phyloP scores from a whole-genome alignment of 495 filamentous ascomycete species.

The Podospora pseudocomata region DNA sequence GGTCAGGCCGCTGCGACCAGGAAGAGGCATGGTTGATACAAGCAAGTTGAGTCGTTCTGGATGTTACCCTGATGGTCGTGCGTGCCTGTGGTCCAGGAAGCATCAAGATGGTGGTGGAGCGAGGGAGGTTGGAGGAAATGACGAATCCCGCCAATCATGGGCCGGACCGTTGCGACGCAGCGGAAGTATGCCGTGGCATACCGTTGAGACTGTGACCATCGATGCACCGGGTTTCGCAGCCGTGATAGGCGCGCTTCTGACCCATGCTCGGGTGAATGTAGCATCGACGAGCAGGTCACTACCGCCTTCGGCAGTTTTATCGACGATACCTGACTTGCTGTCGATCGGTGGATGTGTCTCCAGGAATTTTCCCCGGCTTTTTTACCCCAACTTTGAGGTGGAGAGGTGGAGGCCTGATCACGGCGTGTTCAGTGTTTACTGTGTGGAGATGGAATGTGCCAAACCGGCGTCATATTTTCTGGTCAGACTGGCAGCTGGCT shows the following conservation, averaged over 20 bases:
- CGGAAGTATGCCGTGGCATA: not conserved
- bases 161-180: not conserved
- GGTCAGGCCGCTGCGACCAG: not conserved
- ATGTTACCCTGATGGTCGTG: not conserved
- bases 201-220: not conserved
- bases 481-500: not conserved
- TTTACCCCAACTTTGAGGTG: not conserved
- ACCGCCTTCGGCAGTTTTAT: conserved; percentile 18
- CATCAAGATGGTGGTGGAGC: not conserved
- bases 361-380: not conserved
- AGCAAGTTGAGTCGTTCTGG: not conserved
- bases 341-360: not conserved
- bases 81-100: not conserved
- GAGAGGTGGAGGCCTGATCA: not conserved
- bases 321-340: not conserved
- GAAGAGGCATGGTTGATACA: not conserved
- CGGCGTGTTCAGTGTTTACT: not conserved
- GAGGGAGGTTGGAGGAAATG: not conserved
- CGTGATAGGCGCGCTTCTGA: conserved; percentile 22
- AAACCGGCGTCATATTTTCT: not conserved
- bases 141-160: conserved; percentile 20
- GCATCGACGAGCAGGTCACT: conserved; percentile 1
- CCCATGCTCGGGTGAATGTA: conserved; percentile 7
- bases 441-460: too few species aligned
- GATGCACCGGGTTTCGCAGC: not conserved